phyloP scores from a whole-genome alignment of 495 filamentous ascomycete species.

The Durotheca rogersii region DNA sequence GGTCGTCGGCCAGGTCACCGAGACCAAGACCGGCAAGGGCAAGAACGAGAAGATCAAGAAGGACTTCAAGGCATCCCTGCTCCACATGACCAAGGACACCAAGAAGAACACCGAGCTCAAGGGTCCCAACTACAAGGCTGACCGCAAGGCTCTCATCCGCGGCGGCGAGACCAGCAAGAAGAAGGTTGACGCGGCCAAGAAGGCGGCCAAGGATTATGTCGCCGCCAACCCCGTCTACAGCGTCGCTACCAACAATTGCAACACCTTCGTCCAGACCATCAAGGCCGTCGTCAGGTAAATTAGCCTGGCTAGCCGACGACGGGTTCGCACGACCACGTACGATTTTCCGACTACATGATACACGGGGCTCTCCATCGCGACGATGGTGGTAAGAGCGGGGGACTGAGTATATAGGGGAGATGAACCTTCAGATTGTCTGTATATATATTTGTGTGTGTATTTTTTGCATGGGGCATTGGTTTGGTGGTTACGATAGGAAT shows the following conservation, averaged over 20 bases:
- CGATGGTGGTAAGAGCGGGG: no score
- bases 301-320: no score
- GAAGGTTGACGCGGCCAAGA: constrained; percentile 1
- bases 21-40: constrained; percentile 7
- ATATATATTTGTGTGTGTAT: no score
- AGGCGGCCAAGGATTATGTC: not conserved
- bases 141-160: not conserved
- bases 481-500: no score
- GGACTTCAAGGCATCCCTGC: constrained; percentile 14
- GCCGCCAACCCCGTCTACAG: constrained; percentile 2
- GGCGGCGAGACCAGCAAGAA: constrained; percentile 10
- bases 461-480: no score
- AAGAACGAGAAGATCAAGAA: constrained; percentile 20
- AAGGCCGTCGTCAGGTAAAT: no score
- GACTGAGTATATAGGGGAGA: no score
- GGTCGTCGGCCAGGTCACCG: constrained; percentile 26
- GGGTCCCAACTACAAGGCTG: not conserved
- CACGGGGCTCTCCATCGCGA: no score
- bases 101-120: not conserved
- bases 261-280: constrained; percentile 10
- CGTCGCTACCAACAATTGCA: constrained; percentile 20
- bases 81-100: constrained; percentile 21
- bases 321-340: no score
- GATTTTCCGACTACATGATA: no score
- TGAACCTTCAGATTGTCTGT: no score